Conservation (phyloP, 1,284 basidiomycete genomes). For the Pseudozyma sp. region DNA sequence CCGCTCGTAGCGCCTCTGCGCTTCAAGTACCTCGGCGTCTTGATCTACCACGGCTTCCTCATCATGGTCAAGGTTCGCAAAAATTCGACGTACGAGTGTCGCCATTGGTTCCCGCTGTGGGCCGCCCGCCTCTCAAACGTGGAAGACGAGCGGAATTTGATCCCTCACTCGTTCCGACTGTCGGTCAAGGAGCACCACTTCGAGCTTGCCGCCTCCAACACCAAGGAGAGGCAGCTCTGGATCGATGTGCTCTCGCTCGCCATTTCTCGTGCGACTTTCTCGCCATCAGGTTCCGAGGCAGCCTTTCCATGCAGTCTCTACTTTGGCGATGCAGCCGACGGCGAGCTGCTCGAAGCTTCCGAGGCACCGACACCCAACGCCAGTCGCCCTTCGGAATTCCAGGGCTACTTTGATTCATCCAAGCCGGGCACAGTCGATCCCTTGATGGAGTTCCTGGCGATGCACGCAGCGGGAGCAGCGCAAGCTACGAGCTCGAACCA, state of each 20-base stretch:
- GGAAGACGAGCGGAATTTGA: constrained; percentile 43
- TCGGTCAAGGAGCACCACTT: constrained; percentile 64
- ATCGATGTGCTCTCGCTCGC: constrained; percentile 53
- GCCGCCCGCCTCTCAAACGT: constrained; percentile 51
- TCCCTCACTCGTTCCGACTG: constrained; percentile 63
- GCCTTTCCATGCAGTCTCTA: constrained; percentile 58
- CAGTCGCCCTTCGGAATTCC: constrained; percentile 31
- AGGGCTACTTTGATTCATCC: constrained; percentile 34
- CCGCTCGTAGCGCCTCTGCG: constrained; percentile 64
- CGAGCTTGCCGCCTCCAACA: constrained; percentile 62
- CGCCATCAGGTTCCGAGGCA: constrained; percentile 44
- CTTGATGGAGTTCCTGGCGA: constrained; percentile 52
- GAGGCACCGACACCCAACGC: constrained; percentile 49
- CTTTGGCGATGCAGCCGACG: constrained; percentile 37
- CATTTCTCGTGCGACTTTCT: constrained; percentile 44
- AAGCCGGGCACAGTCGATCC: constrained; percentile 27
- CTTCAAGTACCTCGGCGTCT: constrained; percentile 65
- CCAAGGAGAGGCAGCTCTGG: constrained; percentile 62
- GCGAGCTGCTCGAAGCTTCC: constrained; percentile 25
- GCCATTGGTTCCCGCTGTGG: constrained; percentile 66
- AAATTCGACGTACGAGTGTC: constrained; percentile 57
- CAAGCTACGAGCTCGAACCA: constrained; percentile 31
- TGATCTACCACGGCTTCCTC: constrained; percentile 62
- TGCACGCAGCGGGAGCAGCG: constrained; percentile 44
- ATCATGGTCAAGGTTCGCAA: constrained; percentile 66